phyloP scores from a whole-genome alignment of 768 basidiomycete species.

The Suillus decipiens region DNA sequence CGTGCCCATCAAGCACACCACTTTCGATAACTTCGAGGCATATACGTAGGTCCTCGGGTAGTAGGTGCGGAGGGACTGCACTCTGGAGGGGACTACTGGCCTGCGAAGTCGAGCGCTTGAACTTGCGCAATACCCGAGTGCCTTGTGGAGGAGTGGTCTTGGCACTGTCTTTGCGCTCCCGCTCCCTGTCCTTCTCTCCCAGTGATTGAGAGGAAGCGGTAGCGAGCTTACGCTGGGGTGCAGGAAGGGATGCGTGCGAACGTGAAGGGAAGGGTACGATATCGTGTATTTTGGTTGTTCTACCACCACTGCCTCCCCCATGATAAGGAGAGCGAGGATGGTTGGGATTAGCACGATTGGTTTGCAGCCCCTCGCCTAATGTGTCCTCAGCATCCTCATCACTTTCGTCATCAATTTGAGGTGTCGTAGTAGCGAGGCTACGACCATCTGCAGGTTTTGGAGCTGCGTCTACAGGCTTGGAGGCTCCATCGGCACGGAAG shows the following conservation, averaged over 20 bases:
- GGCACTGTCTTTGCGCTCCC: slow-evolving; percentile 48
- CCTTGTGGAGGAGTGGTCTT: slow-evolving; percentile 35
- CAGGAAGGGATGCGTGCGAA: slow-evolving; percentile 78
- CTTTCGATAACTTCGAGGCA: slow-evolving; percentile 87
- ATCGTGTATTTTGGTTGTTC: slow-evolving; percentile 41
- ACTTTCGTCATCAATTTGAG: slow-evolving; percentile 74
- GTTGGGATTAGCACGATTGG: slow-evolving; percentile 36
- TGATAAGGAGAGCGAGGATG: slow-evolving; percentile 83
- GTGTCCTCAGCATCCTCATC: slow-evolving; percentile 60
- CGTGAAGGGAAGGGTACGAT: slow-evolving; percentile 76
- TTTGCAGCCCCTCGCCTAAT: slow-evolving; percentile 37
- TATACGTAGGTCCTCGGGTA: slow-evolving; percentile 85
- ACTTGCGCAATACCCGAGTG: slow-evolving; percentile 63
- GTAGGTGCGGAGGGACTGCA: slow-evolving; percentile 68
- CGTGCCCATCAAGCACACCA: slow-evolving; percentile 88
- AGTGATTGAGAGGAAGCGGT: slow-evolving; percentile 73
- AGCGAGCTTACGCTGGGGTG: slow-evolving; percentile 57
- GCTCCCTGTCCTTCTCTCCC: slow-evolving; percentile 49
- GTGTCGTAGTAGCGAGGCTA: slow-evolving; percentile 46
- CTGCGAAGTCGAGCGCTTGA: slow-evolving; percentile 64
- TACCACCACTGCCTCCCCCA: slow-evolving; percentile 41
- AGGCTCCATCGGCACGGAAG: slow-evolving; percentile 49
- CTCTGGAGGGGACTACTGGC: slow-evolving; percentile 46
- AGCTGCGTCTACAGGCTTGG: slow-evolving; percentile 25
- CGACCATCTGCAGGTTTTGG: slow-evolving; percentile 45